Evolutionary conservation across 495 filamentous ascomycete genomes (phyloP), one percentile per base, ranked within the genome.

Genomic region (Penicillium macrosclerotiorum): DNA sequence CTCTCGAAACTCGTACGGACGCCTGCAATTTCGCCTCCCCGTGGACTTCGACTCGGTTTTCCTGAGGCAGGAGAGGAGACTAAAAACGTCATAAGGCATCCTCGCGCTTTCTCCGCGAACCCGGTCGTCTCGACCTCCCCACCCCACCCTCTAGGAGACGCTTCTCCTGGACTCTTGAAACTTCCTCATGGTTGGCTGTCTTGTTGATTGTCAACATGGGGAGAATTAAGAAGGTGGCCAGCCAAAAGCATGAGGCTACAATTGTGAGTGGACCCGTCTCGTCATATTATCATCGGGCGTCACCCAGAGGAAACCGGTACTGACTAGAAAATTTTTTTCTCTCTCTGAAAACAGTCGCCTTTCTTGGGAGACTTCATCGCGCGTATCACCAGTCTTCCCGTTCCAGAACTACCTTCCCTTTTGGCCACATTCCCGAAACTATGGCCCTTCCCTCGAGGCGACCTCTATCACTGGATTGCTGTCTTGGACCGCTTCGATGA

Each of bases 381-480:
- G 32, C 74, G 72, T 53, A 82, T 84, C 19, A 81, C 77, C 35
- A 79, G 76, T n/a, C 69, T 83, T 55, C 78, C 90, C 12, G 68
- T 96, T 53, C 77, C 82, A 52, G 78, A 88, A 51, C 77, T 99
- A 55, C 88, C 90, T 43, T 65, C 76, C 43, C 80, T 86, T 54
- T 84, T 99, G 38, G 70, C 74, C 50, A 80, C 78, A 52, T 96
- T 97, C 64, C 89, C 91, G 49, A 79, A 79, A 43, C 76, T 82
- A 78, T 97, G 92, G 94, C 88, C 88, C 19, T 96, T 96, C 58
- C 92, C 91, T n/a, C 79, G 93, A 63, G 94, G 94, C 35, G 94
- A 99, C 57, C 75, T 97, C 32, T 97, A 97, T 59, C 90, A 99
- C 74, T 99, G 94, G 94, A 96, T 97, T 59, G 84, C 88, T 24